Conservation (phyloP, 345 rosid species). For the Melaleuca alternifolia region DNA sequence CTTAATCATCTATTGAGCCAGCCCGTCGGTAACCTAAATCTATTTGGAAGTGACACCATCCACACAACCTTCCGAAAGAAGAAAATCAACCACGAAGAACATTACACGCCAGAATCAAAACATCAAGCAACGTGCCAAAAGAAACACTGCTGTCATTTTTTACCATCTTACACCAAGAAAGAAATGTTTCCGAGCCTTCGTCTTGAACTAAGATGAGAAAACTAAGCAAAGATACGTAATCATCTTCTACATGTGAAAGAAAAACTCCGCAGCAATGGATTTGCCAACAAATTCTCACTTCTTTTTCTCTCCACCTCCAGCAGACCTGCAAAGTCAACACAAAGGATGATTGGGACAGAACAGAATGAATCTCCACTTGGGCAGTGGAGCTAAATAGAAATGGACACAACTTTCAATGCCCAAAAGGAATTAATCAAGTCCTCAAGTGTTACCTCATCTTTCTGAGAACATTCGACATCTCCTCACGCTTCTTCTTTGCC, state of each 20-base stretch:
- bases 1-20: neutral
- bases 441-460: constrained; percentile 44
- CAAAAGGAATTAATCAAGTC: neutral
- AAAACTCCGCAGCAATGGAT: neutral
- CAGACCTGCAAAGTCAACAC: neutral
- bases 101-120: neutral
- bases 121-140: neutral
- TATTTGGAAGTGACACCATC: neutral
- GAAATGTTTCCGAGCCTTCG: neutral
- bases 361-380: neutral
- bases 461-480: constrained; percentile 72
- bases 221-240: neutral
- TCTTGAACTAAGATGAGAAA: neutral
- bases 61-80: neutral
- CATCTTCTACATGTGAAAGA: neutral
- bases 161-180: neutral
- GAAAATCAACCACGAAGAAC: neutral
- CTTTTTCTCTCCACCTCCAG: constrained; percentile 14
- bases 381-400: neutral
- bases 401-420: neutral
- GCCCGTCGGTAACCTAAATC: neutral
- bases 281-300: neutral
- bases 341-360: neutral
- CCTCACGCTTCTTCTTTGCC: constrained; percentile 89
- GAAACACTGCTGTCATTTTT: neutral